Conservation (phyloP, 179 eudicot species). For the Patellifolia procumbens region DNA sequence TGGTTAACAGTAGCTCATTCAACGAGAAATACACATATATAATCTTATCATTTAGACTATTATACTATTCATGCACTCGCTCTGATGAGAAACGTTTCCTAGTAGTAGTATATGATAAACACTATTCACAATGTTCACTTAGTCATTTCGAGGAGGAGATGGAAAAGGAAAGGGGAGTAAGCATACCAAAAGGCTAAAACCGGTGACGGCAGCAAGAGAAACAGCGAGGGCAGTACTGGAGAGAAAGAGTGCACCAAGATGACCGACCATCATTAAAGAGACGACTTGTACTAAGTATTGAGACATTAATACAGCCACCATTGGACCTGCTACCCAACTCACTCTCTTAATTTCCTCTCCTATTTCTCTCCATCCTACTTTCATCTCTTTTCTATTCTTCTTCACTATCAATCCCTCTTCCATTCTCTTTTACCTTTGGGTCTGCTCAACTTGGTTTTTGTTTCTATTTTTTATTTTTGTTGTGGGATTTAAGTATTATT, state of each 20-base stretch:
- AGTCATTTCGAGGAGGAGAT: too few species aligned
- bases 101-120: too few species aligned
- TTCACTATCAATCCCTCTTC: constrained; percentile 34
- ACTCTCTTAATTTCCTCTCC: constrained; percentile 44
- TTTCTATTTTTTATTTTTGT: too few species aligned
- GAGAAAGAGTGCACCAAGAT: constrained; percentile 64
- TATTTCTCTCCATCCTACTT: constrained; percentile 31
- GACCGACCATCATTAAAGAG: constrained; percentile 72
- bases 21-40: too few species aligned
- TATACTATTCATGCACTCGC: too few species aligned
- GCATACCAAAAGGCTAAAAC: constrained; percentile 57
- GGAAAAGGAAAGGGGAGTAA: not conserved
- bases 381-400: not conserved
- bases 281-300: constrained; percentile 46
- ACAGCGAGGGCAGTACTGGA: constrained; percentile 64
- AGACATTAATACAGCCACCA: constrained; percentile 58
- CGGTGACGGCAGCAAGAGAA: constrained; percentile 60
- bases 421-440: too few species aligned
- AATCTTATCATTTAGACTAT: too few species aligned
- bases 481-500: too few species aligned
- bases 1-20: too few species aligned
- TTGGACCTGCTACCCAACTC: constrained; percentile 61
- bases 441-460: too few species aligned
- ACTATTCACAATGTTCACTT: not conserved
- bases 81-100: too few species aligned